Evolutionary conservation across 1,139 yeast genomes (phyloP).

Genomic region (Pichia sp.): DNA sequence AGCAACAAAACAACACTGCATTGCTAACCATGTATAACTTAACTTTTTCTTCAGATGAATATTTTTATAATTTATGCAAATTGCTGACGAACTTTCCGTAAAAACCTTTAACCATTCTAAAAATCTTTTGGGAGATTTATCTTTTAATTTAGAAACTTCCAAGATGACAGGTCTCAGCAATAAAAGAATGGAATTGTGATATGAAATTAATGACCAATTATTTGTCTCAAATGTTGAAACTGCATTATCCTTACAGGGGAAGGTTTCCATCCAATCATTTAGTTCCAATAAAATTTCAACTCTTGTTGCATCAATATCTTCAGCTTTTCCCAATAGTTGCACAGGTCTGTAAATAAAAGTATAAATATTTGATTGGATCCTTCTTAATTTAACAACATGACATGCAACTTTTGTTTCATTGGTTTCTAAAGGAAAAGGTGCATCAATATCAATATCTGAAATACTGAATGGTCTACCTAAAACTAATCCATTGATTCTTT

Average conservation of each 20-base stretch:
- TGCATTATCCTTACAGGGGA: slow-evolving; percentile 25
- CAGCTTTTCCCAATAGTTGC: slow-evolving; percentile 16
- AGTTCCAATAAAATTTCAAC: slow-evolving; percentile 28
- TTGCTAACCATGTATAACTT: slow-evolving; percentile 28
- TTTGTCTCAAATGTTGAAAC: slow-evolving; percentile 27
- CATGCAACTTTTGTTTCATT: slow-evolving; percentile 25
- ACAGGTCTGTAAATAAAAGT: slow-evolving; percentile 29
- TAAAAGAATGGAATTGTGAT: slow-evolving; percentile 29
- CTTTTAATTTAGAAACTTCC: slow-evolving; percentile 23
- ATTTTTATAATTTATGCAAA: slow-evolving; percentile 27
- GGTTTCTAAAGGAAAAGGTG: slow-evolving; percentile 22
- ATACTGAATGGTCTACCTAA: slow-evolving; percentile 27
- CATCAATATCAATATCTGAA: slow-evolving; percentile 27
- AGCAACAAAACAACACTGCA: slow-evolving; percentile 29
- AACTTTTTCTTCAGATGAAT: slow-evolving; percentile 24
- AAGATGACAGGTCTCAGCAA: slow-evolving; percentile 29
- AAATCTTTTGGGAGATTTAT: slow-evolving; percentile 18
- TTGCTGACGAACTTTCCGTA: slow-evolving; percentile 28
- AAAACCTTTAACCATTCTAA: slow-evolving; percentile 31
- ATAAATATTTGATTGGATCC: slow-evolving; percentile 31
- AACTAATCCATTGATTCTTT: slow-evolving; percentile 24
- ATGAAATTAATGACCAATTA: slow-evolving; percentile 29
- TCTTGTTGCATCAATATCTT: slow-evolving; percentile 27
- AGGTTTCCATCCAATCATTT: slow-evolving; percentile 30
- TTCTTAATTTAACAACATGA: slow-evolving; percentile 32